Evolutionary conservation across 805 yeast species (phyloP).

Genomic region (Suhomyces kilbournensis): DNA sequence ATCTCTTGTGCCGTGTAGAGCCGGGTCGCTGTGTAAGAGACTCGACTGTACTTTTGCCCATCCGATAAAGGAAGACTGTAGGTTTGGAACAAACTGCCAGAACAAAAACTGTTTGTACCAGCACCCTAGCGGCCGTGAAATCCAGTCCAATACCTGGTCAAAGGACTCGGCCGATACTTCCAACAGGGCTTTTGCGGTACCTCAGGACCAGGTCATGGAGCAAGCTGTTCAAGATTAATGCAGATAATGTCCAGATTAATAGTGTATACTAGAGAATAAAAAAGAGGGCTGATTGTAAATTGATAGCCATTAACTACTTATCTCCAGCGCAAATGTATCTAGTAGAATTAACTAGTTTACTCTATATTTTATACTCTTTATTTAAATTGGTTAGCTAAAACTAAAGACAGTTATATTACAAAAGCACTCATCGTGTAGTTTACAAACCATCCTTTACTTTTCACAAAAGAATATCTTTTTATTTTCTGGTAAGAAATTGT

Average conservation of each 20-base stretch:
- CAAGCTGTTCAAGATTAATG: slow-evolving; percentile 21
- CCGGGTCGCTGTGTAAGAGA: slow-evolving; percentile 74
- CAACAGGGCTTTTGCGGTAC: slow-evolving; percentile 70
- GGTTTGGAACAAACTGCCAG: slow-evolving; percentile 72
- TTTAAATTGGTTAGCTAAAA: too few relatives aligned
- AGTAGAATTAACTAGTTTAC: too few relatives aligned
- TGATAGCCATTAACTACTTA: not conserved
- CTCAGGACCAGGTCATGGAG: slow-evolving; percentile 71
- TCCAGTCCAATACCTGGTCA: slow-evolving; percentile 35
- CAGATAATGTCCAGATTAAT: not conserved
- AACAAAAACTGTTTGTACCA: slow-evolving; percentile 67
- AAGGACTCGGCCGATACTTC: slow-evolving; percentile 21
- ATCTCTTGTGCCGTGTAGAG: slow-evolving; percentile 71
- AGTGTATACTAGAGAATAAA: not conserved
- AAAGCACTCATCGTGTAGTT: too few relatives aligned
- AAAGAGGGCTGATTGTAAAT: not conserved
- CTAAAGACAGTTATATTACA: too few relatives aligned
- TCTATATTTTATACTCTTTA: too few relatives aligned
- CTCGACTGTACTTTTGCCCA: slow-evolving; percentile 81
- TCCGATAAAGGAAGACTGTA: slow-evolving; percentile 76
- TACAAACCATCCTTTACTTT: too few relatives aligned
- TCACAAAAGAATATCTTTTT: too few relatives aligned
- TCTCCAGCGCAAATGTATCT: too few relatives aligned
- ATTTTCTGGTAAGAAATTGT: too few relatives aligned
- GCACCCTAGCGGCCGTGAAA: slow-evolving; percentile 76